Percentiles rank a stretch among this genome's conserved stretches.
Conservation (phyloP, 108 stramenopile species). For the Nitzschia sp. region DNA sequence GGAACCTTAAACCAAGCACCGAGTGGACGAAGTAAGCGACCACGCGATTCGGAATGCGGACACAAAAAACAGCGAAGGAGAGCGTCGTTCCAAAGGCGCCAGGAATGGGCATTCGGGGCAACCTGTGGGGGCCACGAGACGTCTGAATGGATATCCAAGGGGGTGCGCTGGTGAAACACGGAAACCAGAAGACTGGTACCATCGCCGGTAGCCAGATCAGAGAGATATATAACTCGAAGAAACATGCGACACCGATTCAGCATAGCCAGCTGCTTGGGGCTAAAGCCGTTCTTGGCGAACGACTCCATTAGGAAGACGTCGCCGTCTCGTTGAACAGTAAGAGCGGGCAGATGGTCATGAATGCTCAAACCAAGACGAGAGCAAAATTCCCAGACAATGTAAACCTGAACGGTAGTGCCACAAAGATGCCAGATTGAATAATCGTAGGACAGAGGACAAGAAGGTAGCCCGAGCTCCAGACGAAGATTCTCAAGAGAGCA, state of each 20-base stretch:
- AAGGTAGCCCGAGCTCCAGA: neutral
- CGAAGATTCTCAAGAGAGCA: neutral
- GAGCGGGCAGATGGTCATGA: neutral
- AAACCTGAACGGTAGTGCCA: neutral
- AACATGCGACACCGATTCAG: too few species aligned
- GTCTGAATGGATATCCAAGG: neutral
- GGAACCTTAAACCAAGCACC: neutral
- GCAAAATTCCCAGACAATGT: neutral
- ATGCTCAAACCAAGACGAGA: neutral
- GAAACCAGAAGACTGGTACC: neutral
- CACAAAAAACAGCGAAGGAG: too few species aligned
- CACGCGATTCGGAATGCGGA: too few species aligned
- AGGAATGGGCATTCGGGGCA: neutral
- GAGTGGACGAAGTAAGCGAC: neutral
- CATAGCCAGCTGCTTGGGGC: neutral
- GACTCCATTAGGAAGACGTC: too few species aligned
- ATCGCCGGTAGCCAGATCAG: constrained; percentile 1
- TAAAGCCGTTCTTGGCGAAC: neutral
- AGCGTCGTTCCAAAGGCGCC: neutral
- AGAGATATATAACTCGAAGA: neutral
- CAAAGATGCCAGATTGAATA: neutral
- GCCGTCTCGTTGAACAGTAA: neutral
- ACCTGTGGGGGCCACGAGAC: neutral
- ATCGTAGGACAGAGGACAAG: neutral
- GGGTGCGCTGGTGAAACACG: neutral